Percentiles rank a stretch among this genome's conserved stretches.
Conservation (phyloP, 2,329 filamentous ascomycete genomes). For the Ophiocordyceps camponoti-leonardi region DNA sequence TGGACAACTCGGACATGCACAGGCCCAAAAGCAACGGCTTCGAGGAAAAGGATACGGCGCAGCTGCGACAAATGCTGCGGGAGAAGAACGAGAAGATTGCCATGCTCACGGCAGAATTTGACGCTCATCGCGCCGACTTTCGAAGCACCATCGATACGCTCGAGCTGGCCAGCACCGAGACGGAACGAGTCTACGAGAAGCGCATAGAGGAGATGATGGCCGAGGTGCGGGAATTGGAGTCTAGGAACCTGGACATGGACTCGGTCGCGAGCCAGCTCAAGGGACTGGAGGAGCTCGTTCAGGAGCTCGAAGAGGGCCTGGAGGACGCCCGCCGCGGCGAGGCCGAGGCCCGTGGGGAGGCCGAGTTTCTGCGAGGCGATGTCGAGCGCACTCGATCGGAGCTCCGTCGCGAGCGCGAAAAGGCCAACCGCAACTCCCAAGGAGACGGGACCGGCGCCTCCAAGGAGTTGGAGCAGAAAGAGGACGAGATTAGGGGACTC, state of each 20-base stretch:
- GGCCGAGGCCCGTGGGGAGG: conserved; percentile 86
- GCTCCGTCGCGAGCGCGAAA: conserved; percentile 74
- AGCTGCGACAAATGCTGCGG: conserved; percentile 65
- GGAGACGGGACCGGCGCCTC: conserved; percentile 30
- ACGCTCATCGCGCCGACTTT: conserved; percentile 88
- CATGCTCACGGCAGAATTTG: conserved; percentile 85
- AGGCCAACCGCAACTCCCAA: conserved; percentile 28
- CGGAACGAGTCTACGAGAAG: conserved; percentile 87
- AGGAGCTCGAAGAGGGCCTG: conserved; percentile 88
- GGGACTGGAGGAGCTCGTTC: conserved; percentile 87
- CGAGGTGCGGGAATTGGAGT: conserved; percentile 68
- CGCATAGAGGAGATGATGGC: conserved; percentile 73
- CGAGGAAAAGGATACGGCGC: conserved; percentile 55
- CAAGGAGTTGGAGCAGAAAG: conserved; percentile 80
- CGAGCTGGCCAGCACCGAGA: conserved; percentile 89
- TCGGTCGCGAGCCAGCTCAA: conserved; percentile 82
- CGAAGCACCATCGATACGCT: conserved; percentile 91
- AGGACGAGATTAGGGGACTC: conserved; percentile 90
- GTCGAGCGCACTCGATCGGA: conserved; percentile 84
- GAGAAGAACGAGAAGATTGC: conserved; percentile 97
- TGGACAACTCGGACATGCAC: conserved; percentile 36
- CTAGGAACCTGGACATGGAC: conserved; percentile 76
- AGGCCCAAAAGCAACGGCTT: conserved; percentile 26
- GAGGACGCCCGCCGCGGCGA: conserved; percentile 90
- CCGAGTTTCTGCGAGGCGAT: conserved; percentile 87